A percentile compares a stretch with the other conserved stretches of the same genome.
phyloP scores from a whole-genome alignment of 768 basidiomycete genomes.

The Lentinula raphanica region DNA sequence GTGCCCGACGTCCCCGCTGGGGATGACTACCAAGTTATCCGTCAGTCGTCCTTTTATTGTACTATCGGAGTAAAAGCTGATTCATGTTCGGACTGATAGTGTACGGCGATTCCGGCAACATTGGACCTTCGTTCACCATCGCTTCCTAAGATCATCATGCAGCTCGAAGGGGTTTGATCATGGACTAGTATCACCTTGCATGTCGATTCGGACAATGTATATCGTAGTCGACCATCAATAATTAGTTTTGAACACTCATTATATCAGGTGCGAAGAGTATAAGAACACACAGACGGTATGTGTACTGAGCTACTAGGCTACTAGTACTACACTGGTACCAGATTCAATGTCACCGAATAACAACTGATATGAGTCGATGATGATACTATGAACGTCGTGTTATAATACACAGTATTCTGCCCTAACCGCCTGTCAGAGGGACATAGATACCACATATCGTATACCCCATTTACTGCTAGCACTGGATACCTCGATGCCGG shows the following conservation, averaged over 20 bases:
- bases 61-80: not conserved
- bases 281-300: not conserved
- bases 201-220: too few species aligned
- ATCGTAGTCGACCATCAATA: too few species aligned
- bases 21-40: slow-evolving; percentile 31
- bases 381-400: not conserved
- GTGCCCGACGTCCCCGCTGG: slow-evolving; percentile 31
- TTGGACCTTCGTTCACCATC: slow-evolving; percentile 34
- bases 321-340: not conserved
- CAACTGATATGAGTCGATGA: not conserved
- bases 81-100: slow-evolving; percentile 22
- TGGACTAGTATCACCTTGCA: too few species aligned
- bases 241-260: too few species aligned
- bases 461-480: slow-evolving; percentile 27
- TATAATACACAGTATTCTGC: slow-evolving; percentile 1
- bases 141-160: not conserved
- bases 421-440: slow-evolving; percentile 8
- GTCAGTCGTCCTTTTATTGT: slow-evolving; percentile 26
- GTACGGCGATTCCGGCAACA: slow-evolving; percentile 46
- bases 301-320: too few species aligned
- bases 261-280: too few species aligned
- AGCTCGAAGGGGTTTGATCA: too few species aligned
- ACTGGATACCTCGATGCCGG: slow-evolving; percentile 16
- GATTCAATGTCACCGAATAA: not conserved
- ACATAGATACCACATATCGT: slow-evolving; percentile 36